Percentiles rank a stretch among this genome's conserved stretches.
phyloP scores from a whole-genome alignment of 2,329 filamentous ascomycete genomes.

The Sarocladiaceae sp. region DNA sequence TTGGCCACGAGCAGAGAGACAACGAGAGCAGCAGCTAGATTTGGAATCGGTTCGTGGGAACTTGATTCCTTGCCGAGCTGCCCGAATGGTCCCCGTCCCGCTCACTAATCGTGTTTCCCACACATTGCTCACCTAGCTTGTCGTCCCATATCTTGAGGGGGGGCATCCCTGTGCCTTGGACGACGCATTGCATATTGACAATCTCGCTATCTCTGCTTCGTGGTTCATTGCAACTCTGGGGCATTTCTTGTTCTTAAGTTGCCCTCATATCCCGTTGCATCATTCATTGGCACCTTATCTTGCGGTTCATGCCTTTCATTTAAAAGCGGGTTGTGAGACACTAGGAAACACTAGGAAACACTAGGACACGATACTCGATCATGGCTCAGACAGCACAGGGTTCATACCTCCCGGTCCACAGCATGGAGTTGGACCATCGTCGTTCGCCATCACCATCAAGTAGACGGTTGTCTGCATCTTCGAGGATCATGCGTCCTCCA shows the following conservation, averaged over 20 bases:
- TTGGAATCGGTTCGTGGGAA: too few species aligned
- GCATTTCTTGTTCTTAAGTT: too few species aligned
- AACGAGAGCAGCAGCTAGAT: too few species aligned
- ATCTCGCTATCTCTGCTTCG: background rate
- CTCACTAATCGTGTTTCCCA: too few species aligned
- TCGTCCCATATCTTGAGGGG: background rate
- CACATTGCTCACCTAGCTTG: background rate
- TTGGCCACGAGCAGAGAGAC: background rate
- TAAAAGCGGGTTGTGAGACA: too few species aligned
- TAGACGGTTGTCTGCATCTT: background rate
- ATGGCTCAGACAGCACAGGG: background rate
- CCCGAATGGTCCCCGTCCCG: too few species aligned
- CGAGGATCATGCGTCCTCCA: slow-evolving; percentile 6
- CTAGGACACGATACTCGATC: background rate
- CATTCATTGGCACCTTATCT: too few species aligned
- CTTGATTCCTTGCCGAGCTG: too few species aligned
- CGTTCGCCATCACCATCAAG: background rate
- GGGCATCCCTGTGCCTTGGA: background rate
- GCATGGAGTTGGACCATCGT: background rate
- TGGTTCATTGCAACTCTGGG: too few species aligned
- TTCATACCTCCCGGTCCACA: background rate
- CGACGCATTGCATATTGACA: background rate
- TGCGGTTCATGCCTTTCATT: too few species aligned
- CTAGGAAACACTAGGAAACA: too few species aligned
- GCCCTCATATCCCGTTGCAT: background rate